phyloP scores from a whole-genome alignment of 2,329 filamentous ascomycete species.

The Akanthomyces dipterigenus region DNA sequence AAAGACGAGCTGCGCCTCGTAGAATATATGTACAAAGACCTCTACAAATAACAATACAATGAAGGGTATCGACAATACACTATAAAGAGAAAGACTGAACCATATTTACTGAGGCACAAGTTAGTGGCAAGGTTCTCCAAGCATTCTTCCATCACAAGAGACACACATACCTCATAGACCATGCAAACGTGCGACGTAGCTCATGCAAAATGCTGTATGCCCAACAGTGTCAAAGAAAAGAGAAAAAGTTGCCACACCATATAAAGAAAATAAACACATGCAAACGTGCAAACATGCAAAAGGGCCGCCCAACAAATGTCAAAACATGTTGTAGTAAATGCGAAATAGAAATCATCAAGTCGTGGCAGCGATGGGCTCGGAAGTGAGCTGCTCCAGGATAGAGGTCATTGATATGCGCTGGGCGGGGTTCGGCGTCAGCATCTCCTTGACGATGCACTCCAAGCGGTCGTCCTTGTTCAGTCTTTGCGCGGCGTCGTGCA shows the following conservation, averaged over 20 bases:
- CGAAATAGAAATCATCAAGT: background rate
- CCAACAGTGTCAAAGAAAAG: background rate
- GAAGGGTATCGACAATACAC: conserved; percentile 9
- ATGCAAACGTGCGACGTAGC: background rate
- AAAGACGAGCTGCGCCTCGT: conserved; percentile 5
- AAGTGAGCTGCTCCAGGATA: conserved; percentile 36
- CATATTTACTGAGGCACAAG: background rate
- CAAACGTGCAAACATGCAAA: background rate
- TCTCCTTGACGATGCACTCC: conserved; percentile 46
- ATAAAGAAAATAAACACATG: background rate
- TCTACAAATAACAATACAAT: conserved; percentile 1
- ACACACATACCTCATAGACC: conserved; percentile 3
- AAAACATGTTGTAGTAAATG: background rate
- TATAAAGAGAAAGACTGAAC: conserved; percentile 1
- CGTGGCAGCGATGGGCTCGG: background rate
- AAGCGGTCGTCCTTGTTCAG: conserved; percentile 42
- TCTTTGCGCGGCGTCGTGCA: conserved; percentile 39
- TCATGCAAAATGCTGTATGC: conserved; percentile 3
- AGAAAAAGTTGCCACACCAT: background rate
- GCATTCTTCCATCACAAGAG: too few species aligned
- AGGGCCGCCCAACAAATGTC: background rate
- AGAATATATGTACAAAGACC: conserved; percentile 10
- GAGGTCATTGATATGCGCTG: conserved; percentile 50
- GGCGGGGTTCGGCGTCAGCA: conserved; percentile 44
- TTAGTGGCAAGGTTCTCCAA: background rate